Evolutionary conservation across 1,139 yeast genomes (phyloP).

Genomic region (Debaryomycetaceae sp.): DNA sequence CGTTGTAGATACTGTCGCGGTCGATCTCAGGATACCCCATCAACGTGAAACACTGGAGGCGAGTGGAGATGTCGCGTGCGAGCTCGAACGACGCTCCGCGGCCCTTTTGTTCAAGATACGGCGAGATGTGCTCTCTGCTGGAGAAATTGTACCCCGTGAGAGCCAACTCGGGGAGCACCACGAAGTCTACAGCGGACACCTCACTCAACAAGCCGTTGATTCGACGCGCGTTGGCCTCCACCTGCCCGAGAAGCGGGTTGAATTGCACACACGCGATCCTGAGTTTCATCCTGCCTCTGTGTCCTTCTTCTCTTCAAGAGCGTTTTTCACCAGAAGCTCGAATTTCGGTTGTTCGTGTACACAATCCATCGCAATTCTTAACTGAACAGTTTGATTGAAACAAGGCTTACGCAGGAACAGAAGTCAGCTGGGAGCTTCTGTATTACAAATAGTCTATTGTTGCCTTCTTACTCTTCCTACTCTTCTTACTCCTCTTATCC

Average conservation of each 20-base stretch:
- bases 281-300: constrained; percentile 16
- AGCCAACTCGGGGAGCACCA: constrained; percentile 81
- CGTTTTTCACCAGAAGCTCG: too few species aligned
- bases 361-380: neutral
- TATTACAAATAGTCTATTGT: too few species aligned
- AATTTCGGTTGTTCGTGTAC: neutral
- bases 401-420: neutral
- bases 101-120: constrained; percentile 48
- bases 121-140: constrained; percentile 49
- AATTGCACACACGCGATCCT: constrained; percentile 67
- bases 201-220: constrained; percentile 40
- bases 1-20: constrained; percentile 52
- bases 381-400: neutral
- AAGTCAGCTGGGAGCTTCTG: too few species aligned
- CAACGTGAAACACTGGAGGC: constrained; percentile 62
- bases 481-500: too few species aligned
- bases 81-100: constrained; percentile 42
- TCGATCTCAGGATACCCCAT: constrained; percentile 75
- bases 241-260: constrained; percentile 61
- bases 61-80: constrained; percentile 53
- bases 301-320: too few species aligned
- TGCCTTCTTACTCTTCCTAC: too few species aligned
- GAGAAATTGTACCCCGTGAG: constrained; percentile 80
- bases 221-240: constrained; percentile 50
- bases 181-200: constrained; percentile 47